phyloP scores from a whole-genome alignment of 495 filamentous ascomycete genomes.

The Bacidia gigantensis region DNA sequence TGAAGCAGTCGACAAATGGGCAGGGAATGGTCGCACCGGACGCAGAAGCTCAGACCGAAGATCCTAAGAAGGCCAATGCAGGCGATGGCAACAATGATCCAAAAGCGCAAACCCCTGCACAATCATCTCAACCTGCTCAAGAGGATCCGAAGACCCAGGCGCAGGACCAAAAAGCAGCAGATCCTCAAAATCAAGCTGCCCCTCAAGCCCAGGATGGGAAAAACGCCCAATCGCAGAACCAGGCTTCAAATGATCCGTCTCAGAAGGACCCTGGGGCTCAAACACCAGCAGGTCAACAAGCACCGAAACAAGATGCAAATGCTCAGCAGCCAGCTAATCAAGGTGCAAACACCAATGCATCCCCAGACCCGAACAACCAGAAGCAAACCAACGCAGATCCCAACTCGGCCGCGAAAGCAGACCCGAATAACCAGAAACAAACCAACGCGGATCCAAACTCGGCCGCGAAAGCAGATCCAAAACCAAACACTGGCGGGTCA shows the following conservation, averaged over 20 bases:
- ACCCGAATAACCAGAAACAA: background rate
- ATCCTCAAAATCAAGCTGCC: too few relatives aligned
- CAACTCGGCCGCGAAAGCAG: background rate
- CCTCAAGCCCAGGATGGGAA: too few relatives aligned
- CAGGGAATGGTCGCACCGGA: background rate
- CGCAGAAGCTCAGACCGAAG: background rate
- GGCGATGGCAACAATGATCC: background rate
- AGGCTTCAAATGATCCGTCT: background rate
- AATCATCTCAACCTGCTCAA: background rate
- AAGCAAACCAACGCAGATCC: background rate
- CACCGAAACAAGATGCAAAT: background rate
- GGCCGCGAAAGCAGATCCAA: background rate
- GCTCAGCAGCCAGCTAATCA: background rate
- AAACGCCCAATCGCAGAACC: too few relatives aligned
- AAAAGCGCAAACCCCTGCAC: background rate
- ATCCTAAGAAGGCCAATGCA: background rate
- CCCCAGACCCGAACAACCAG: background rate
- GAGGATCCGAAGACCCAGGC: background rate
- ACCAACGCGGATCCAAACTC: background rate
- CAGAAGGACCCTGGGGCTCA: background rate
- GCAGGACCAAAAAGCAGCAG: background rate
- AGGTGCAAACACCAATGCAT: background rate
- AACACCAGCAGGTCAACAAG: conserved; percentile 1
- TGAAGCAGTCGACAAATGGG: background rate
- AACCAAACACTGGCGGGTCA: background rate